A percentile compares a stretch with the other conserved stretches of the same genome.
Conservation (phyloP, 768 basidiomycete species). For the Stropharia rugosoannulata region DNA sequence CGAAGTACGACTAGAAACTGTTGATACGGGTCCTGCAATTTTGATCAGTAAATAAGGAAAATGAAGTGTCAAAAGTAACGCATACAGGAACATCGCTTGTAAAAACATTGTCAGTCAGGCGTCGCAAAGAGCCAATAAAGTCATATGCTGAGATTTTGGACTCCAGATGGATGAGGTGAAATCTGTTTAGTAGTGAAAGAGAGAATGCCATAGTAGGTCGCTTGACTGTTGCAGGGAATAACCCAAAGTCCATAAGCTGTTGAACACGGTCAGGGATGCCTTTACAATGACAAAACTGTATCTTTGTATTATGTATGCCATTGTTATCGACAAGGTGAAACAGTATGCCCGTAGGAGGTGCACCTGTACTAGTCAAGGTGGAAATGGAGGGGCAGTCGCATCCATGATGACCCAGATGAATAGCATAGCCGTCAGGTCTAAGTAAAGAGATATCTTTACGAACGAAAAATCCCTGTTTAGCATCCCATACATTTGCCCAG, state of each 20-base stretch:
- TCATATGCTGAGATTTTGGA: conserved; percentile 25
- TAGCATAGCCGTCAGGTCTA: not conserved
- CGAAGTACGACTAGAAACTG: conserved; percentile 21
- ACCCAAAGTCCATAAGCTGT: conserved; percentile 21
- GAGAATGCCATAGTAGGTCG: conserved; percentile 24
- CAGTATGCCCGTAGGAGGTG: not conserved
- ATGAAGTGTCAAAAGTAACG: too few relatives aligned
- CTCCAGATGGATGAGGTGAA: conserved; percentile 23
- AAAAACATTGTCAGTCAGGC: conserved; percentile 22
- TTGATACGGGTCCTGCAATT: conserved; percentile 19
- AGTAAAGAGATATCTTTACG: conserved; percentile 16
- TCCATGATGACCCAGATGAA: conserved; percentile 19
- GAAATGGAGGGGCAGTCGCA: not conserved
- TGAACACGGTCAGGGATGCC: conserved; percentile 7
- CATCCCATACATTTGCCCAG: conserved; percentile 16
- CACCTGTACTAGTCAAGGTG: too few relatives aligned
- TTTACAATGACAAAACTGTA: conserved; percentile 23
- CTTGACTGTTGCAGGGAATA: conserved; percentile 26
- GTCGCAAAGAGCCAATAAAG: conserved; percentile 19
- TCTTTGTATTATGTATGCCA: conserved; percentile 4
- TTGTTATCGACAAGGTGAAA: conserved; percentile 23
- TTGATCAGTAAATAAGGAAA: not conserved
- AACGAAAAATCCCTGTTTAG: conserved; percentile 11
- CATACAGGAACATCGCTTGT: conserved; percentile 15
- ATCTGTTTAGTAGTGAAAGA: conserved; percentile 18